A percentile compares a stretch with the other conserved stretches of the same genome.
These are phyloP conservation scores for Allomyces macrogynus DNA, from an alignment of 192 early-diverging fungal species.

Conservation along the genomic window DNA sequence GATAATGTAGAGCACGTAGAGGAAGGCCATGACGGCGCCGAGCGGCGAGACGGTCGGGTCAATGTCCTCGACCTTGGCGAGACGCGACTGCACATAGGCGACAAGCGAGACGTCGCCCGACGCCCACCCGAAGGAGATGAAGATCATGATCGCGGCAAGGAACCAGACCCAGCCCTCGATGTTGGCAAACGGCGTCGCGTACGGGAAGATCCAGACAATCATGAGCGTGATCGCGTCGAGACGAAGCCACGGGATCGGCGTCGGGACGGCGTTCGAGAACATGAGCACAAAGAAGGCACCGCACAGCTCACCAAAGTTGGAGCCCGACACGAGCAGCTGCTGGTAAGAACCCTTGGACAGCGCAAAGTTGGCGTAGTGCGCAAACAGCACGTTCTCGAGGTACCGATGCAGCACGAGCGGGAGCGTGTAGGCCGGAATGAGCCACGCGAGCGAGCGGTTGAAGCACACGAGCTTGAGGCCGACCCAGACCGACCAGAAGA, in stretches of 20 bases:
- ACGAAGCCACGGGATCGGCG: constrained; percentile 31
- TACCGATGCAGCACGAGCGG: constrained; percentile 32
- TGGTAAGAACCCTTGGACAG: constrained; percentile 19
- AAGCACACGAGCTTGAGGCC: constrained; percentile 26
- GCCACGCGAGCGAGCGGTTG: constrained; percentile 27
- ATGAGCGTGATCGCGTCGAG: constrained; percentile 24
- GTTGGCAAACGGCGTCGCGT: constrained; percentile 2
- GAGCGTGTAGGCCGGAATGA: constrained; percentile 33
- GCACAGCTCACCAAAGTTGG: constrained; percentile 37
- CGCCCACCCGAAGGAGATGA: constrained; percentile 36
- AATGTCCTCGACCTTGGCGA: constrained; percentile 10
- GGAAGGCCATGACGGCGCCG: constrained; percentile 34
- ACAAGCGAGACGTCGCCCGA: constrained; percentile 34
- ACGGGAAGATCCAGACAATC: constrained; percentile 15
- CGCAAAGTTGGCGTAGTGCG: constrained; percentile 23
- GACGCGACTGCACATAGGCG: constrained; percentile 23
- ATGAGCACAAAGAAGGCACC: constrained; percentile 27
- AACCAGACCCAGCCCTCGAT: constrained; percentile 19
- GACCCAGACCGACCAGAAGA: constrained; percentile 18
- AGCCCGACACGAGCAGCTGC: constrained; percentile 28
- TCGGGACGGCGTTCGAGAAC: constrained; percentile 23
- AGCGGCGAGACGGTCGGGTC: constrained; percentile 21
- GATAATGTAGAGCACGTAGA: constrained; percentile 28
- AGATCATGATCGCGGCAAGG: constrained; percentile 20
- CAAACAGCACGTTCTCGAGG: constrained; percentile 25